Conservation (phyloP, 1,284 basidiomycete genomes). For the Phylloporus sp. region DNA sequence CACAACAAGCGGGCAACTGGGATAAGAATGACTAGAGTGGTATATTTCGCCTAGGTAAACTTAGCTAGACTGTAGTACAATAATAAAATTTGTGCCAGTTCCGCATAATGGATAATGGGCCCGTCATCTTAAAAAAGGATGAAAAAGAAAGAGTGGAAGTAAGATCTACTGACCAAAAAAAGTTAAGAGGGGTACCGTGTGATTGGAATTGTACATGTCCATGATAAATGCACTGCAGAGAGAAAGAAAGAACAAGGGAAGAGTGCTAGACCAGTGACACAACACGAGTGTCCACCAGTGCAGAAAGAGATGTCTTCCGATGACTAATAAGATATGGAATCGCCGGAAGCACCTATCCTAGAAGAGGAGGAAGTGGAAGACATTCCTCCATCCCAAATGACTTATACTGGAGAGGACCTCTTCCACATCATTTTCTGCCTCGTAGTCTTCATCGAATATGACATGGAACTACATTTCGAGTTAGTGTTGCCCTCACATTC, state of each 20-base stretch:
- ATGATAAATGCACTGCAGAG: constrained; percentile 34
- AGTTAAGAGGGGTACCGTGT: constrained; percentile 12
- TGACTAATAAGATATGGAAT: too few species aligned
- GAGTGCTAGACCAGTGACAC: constrained; percentile 18
- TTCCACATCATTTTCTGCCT: constrained; percentile 48
- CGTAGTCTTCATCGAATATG: constrained; percentile 53
- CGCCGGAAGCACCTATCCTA: too few species aligned
- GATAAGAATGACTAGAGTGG: constrained; percentile 66
- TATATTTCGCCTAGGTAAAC: too few species aligned
- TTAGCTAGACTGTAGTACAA: constrained; percentile 34
- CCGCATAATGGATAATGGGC: constrained; percentile 24
- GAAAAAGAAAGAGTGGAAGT: too few species aligned
- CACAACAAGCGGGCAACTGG: constrained; percentile 84
- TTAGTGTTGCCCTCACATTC: constrained; percentile 9
- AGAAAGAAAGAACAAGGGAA: background rate
- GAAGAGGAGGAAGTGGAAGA: too few species aligned
- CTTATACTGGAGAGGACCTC: too few species aligned
- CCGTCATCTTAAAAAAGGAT: constrained; percentile 11
- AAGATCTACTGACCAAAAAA: background rate
- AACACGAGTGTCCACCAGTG: constrained; percentile 31
- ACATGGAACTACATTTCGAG: constrained; percentile 44
- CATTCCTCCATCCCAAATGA: too few species aligned
- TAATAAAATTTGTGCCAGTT: constrained; percentile 34
- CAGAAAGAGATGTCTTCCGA: too few species aligned
- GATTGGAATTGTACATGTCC: constrained; percentile 32